Evolutionary conservation across 306 rosid genomes (phyloP).

Genomic region (Prunus kanzakura): DNA sequence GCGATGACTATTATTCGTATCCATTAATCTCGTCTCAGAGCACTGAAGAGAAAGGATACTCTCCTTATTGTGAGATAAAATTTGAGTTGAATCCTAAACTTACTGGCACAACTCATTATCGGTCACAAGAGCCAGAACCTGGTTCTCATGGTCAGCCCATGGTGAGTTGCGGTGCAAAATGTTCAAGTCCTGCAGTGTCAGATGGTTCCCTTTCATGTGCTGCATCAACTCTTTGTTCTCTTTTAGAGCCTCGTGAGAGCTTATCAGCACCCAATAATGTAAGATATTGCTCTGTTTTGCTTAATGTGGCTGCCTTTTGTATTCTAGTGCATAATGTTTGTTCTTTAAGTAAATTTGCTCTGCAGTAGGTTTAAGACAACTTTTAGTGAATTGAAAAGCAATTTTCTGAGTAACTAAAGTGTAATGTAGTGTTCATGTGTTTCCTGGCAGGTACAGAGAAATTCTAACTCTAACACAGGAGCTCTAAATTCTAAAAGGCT

Average conservation of each 20-base stretch:
- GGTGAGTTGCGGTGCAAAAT: constrained; percentile 26
- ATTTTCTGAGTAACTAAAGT: constrained; percentile 23
- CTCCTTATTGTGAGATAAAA: constrained; percentile 60
- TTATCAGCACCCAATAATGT: constrained; percentile 41
- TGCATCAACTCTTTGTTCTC: constrained; percentile 52
- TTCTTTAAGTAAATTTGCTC: constrained; percentile 5
- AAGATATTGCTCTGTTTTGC: constrained; percentile 29
- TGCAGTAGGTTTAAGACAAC: constrained; percentile 1
- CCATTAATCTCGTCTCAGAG: constrained; percentile 52
- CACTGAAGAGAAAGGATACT: constrained; percentile 63
- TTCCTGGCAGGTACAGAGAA: constrained; percentile 47
- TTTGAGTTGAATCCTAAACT: constrained; percentile 43
- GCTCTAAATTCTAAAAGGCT: constrained; percentile 37
- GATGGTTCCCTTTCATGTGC: constrained; percentile 54
- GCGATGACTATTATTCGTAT: constrained; percentile 56
- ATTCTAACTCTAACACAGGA: constrained; percentile 25
- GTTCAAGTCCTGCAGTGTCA: constrained; percentile 35
- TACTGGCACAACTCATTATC: constrained; percentile 32
- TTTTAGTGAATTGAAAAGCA: constrained; percentile 3
- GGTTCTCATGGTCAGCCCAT: constrained; percentile 33
- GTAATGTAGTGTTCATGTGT: constrained; percentile 14
- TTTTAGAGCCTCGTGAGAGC: constrained; percentile 44
- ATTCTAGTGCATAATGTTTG: background rate
- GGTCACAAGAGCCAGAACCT: constrained; percentile 34
- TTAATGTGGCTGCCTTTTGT: constrained; percentile 6